Evolutionary conservation across 2,329 filamentous ascomycete genomes (phyloP).

Genomic region (Pseudogymnoascus sp.): DNA sequence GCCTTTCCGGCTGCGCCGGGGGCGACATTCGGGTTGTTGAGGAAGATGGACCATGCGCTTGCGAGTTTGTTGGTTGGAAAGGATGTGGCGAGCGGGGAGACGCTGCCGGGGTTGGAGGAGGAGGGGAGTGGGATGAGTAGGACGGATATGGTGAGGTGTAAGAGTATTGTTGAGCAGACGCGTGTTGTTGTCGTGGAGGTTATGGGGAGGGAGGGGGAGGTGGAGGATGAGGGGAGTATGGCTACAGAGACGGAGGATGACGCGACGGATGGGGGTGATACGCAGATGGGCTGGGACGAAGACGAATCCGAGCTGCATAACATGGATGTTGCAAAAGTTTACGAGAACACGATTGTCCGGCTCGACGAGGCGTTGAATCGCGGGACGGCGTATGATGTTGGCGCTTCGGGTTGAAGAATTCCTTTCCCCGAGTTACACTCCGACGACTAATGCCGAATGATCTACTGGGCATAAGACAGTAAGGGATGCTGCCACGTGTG

Average conservation of each 20-base stretch:
- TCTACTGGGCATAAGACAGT: background rate
- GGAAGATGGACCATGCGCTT: conserved; percentile 78
- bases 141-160: conserved; percentile 82
- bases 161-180: conserved; percentile 70
- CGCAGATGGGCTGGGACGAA: conserved; percentile 29
- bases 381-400: conserved; percentile 13
- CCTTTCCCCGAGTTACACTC: background rate
- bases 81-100: conserved; percentile 55
- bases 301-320: conserved; percentile 49
- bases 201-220: conserved; percentile 45
- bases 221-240: conserved; percentile 27
- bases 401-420: background rate
- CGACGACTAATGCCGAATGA: background rate
- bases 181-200: conserved; percentile 62
- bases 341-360: conserved; percentile 69
- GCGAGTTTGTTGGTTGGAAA: conserved; percentile 61
- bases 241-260: conserved; percentile 18
- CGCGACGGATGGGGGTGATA: conserved; percentile 25
- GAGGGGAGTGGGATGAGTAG: conserved; percentile 56
- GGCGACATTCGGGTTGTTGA: conserved; percentile 61
- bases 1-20: conserved; percentile 61
- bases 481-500: conserved; percentile 1
- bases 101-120: conserved; percentile 61
- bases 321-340: conserved; percentile 67
- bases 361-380: conserved; percentile 57